phyloP scores from a whole-genome alignment of 306 rosid genomes.

The Malus sylvestris region DNA sequence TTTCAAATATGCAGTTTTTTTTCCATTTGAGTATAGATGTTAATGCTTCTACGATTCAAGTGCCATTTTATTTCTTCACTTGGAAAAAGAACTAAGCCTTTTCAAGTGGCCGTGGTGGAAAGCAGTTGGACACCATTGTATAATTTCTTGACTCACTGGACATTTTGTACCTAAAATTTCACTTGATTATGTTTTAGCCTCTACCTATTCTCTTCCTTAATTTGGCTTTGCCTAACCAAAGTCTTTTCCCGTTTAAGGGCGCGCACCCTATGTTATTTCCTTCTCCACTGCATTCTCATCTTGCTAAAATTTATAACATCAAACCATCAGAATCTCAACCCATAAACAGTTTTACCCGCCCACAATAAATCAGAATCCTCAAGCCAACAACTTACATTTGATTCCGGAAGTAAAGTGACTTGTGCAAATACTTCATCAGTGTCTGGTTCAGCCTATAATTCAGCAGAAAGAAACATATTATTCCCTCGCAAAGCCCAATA shows the following conservation, averaged over 20 bases:
- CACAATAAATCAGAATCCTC: not conserved
- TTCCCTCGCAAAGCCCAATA: not conserved
- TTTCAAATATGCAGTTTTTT: too few species aligned
- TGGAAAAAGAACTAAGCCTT: too few species aligned
- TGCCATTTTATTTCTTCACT: too few species aligned
- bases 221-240: not conserved
- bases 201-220: not conserved
- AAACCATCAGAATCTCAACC: not conserved
- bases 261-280: not conserved
- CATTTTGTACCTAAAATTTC: not conserved
- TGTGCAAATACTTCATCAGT: conserved; percentile 94
- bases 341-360: not conserved
- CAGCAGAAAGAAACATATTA: not conserved
- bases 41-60: too few species aligned
- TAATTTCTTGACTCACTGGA: not conserved
- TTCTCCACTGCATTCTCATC: conserved; percentile 67
- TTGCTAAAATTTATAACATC: conserved; percentile 46
- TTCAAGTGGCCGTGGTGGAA: too few species aligned
- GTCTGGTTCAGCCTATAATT: conserved; percentile 78
- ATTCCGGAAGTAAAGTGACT: conserved; percentile 62
- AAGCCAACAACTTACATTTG: conserved; percentile 33
- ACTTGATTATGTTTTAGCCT: not conserved
- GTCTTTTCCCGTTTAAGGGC: not conserved
- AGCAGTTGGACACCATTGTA: not conserved
- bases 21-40: too few species aligned